Conservation (phyloP, 805 yeast genomes). For the Saturnispora serradocipensis region DNA sequence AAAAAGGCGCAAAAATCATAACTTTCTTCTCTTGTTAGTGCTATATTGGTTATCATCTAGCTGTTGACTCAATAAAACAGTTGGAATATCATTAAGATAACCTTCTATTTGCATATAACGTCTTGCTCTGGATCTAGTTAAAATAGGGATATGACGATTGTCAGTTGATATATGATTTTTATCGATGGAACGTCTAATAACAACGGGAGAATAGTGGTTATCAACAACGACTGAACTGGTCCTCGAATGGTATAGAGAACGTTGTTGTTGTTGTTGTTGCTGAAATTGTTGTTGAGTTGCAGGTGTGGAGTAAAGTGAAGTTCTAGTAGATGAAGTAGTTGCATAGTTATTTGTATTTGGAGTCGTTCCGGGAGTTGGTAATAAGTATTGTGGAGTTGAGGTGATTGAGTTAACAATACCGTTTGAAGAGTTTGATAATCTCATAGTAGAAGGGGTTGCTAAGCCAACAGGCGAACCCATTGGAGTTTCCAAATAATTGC, state of each 20-base stretch:
- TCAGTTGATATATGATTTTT: background rate
- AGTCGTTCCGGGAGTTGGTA: conserved; percentile 28
- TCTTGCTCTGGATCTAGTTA: conserved; percentile 14
- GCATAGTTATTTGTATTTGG: conserved; percentile 15
- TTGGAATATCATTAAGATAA: conserved; percentile 4
- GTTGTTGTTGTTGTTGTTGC: background rate
- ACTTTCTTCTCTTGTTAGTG: conserved; percentile 2
- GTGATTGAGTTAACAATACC: background rate
- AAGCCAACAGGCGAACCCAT: conserved; percentile 24
- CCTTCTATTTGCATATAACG: conserved; percentile 4
- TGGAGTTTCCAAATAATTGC: conserved; percentile 22
- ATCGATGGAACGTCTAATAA: background rate
- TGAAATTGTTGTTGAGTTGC: conserved; percentile 2
- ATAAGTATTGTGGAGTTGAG: conserved; percentile 4
- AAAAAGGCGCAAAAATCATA: no score
- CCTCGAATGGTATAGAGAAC: conserved; percentile 3
- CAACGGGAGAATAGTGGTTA: background rate
- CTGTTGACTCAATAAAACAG: conserved; percentile 5
- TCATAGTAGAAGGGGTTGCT: conserved; percentile 10
- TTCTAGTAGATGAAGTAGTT: background rate
- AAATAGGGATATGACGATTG: conserved; percentile 8
- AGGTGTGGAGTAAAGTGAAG: conserved; percentile 3
- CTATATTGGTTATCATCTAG: background rate
- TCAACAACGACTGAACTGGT: conserved; percentile 4
- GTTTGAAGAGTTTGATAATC: conserved; percentile 1